These are phyloP conservation scores for Tylopilus vinaceipallidus DNA, from an alignment of 768 basidiomycete species.

Conservation along the genomic window DNA sequence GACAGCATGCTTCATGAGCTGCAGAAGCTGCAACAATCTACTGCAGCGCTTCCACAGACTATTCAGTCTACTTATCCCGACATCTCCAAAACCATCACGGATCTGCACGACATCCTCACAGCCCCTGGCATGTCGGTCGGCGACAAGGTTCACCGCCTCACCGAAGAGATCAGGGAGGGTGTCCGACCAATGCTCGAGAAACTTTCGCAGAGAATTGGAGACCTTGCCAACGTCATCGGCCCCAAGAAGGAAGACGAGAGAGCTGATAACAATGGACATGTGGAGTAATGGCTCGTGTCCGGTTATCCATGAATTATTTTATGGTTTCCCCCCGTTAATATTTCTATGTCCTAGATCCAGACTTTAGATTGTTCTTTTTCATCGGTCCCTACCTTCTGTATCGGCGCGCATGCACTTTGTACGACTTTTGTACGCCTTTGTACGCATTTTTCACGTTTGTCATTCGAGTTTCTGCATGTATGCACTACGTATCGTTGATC, in stretches of 20 bases:
- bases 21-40: constrained; percentile 61
- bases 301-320: constrained; percentile 7
- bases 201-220: constrained; percentile 39
- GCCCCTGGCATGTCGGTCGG: constrained; percentile 54
- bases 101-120: constrained; percentile 53
- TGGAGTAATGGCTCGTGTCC: constrained; percentile 6
- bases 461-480: constrained; percentile 14
- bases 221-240: constrained; percentile 25
- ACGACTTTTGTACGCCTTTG: constrained; percentile 23
- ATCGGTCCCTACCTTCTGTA: constrained; percentile 9
- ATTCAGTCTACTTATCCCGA: constrained; percentile 59
- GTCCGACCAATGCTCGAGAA: constrained; percentile 61
- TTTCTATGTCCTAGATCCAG: constrained; percentile 23
- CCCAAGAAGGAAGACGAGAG: constrained; percentile 29
- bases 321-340: constrained; percentile 9
- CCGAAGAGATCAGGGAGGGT: constrained; percentile 56
- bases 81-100: constrained; percentile 48
- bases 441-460: constrained; percentile 9
- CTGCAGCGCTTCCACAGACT: constrained; percentile 55
- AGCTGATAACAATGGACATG: constrained; percentile 7
- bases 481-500: constrained; percentile 10
- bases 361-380: constrained; percentile 25
- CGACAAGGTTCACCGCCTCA: constrained; percentile 60
- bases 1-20: constrained; percentile 67
- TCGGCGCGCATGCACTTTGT: constrained; percentile 20